Percentiles rank a stretch among this genome's conserved stretches.
These are phyloP conservation scores for Fusarium coffeatum DNA, from an alignment of 2,329 filamentous ascomycete species.

Conservation along the genomic window DNA sequence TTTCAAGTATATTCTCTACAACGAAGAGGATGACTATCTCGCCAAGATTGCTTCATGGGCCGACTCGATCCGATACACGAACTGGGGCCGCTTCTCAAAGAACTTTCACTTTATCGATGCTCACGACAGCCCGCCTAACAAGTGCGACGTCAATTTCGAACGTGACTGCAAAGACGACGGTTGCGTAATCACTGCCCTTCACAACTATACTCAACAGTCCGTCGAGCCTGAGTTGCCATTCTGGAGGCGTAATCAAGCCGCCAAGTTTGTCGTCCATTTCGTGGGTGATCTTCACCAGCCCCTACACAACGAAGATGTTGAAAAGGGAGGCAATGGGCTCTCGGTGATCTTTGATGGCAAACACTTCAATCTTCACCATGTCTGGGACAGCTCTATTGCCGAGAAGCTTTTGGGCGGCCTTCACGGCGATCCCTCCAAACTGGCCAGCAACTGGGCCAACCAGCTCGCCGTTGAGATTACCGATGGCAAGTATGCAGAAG, in stretches of 20 bases:
- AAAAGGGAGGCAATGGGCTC: constrained; percentile 75
- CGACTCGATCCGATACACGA: constrained; percentile 73
- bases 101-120: constrained; percentile 78
- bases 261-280: constrained; percentile 76
- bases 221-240: constrained; percentile 59
- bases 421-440: constrained; percentile 60
- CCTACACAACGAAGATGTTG: constrained; percentile 72
- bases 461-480: constrained; percentile 66
- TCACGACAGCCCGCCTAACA: constrained; percentile 68
- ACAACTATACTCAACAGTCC: constrained; percentile 69
- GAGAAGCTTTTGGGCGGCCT: constrained; percentile 72
- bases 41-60: constrained; percentile 75
- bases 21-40: constrained; percentile 67
- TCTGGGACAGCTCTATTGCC: constrained; percentile 78
- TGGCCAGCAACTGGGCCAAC: constrained; percentile 68
- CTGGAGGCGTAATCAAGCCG: constrained; percentile 66
- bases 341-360: constrained; percentile 69
- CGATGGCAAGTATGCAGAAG: constrained; percentile 64
- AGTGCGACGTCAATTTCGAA: constrained; percentile 67
- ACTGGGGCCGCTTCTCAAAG: constrained; percentile 70
- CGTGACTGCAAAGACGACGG: constrained; percentile 72
- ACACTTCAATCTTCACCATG: constrained; percentile 74
- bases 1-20: constrained; percentile 68
- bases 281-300: constrained; percentile 78
- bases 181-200: constrained; percentile 71